A percentile compares a stretch with the other conserved stretches of the same genome.
Conservation (phyloP, 257 asterid species). For the Vinca minor region DNA sequence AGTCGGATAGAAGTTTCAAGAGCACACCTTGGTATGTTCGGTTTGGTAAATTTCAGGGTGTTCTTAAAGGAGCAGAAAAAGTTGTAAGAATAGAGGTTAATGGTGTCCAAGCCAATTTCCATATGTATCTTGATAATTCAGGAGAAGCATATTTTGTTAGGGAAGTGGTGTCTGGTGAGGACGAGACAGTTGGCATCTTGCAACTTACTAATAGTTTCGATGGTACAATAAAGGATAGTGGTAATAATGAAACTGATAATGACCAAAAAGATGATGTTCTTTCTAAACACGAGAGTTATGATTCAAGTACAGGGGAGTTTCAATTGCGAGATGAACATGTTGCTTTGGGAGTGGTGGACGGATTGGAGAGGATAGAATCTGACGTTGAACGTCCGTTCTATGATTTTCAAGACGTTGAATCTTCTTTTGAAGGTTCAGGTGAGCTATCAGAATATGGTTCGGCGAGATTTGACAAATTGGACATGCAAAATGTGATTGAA, state of each 20-base stretch:
- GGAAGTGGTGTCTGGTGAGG: constrained; percentile 49
- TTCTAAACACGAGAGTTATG: constrained; percentile 30
- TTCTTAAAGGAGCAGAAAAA: constrained; percentile 81
- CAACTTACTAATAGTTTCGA: constrained; percentile 33
- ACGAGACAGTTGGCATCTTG: too few species aligned
- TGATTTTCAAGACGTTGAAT: constrained; percentile 68
- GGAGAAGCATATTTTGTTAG: constrained; percentile 85
- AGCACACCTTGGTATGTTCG: constrained; percentile 93
- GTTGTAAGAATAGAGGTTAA: constrained; percentile 75
- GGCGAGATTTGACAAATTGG: constrained; percentile 48
- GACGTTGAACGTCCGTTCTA: constrained; percentile 59
- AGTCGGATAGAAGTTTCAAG: constrained; percentile 67
- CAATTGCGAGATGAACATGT: constrained; percentile 58
- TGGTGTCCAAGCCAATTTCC: constrained; percentile 66
- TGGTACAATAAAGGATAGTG: constrained; percentile 21
- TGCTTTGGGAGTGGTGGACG: constrained; percentile 54
- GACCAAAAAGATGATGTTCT: too few species aligned
- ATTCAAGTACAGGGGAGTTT: constrained; percentile 29
- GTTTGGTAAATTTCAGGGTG: constrained; percentile 89
- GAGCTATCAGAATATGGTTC: constrained; percentile 67
- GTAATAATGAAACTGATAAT: constrained; percentile 19
- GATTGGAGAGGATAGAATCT: constrained; percentile 67
- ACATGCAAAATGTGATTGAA: constrained; percentile 47
- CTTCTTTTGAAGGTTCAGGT: constrained; percentile 53
- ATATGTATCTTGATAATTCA: constrained; percentile 78